phyloP scores from a whole-genome alignment of 352 stramenopile species.

The Globisporangium uncinulatum region DNA sequence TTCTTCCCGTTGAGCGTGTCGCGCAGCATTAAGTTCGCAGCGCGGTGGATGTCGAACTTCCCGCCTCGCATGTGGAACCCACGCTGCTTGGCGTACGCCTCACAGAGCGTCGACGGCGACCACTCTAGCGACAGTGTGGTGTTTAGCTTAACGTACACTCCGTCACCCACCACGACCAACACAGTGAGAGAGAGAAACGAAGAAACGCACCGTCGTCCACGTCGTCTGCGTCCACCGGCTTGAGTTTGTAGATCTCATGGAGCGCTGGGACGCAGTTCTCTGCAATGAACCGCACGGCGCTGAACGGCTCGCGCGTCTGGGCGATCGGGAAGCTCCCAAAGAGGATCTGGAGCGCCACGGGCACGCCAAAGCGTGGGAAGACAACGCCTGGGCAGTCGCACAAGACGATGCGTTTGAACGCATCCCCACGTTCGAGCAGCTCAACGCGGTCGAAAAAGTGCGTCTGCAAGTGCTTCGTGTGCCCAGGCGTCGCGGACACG shows the following conservation, averaged over 20 bases:
- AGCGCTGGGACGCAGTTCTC: conserved; percentile 74
- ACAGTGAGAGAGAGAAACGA: background rate
- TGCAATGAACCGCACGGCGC: conserved; percentile 76
- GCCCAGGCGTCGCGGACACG: conserved; percentile 68
- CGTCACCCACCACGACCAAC: background rate
- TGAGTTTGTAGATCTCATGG: conserved; percentile 78
- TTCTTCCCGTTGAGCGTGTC: conserved; percentile 82
- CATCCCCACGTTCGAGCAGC: conserved; percentile 31
- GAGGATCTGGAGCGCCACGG: conserved; percentile 64
- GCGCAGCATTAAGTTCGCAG: conserved; percentile 63
- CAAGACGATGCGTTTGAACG: conserved; percentile 47
- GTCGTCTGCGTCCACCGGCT: conserved; percentile 63
- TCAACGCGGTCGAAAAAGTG: conserved; percentile 64
- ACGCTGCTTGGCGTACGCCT: conserved; percentile 66
- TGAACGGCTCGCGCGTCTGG: conserved; percentile 84
- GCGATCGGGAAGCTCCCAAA: conserved; percentile 83
- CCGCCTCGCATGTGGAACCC: conserved; percentile 73
- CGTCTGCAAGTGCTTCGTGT: conserved; percentile 82
- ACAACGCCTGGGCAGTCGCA: conserved; percentile 81
- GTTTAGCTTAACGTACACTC: background rate
- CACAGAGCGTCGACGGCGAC: conserved; percentile 72
- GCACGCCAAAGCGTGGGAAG: conserved; percentile 69
- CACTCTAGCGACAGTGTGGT: conserved; percentile 27
- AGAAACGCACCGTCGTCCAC: conserved; percentile 32
- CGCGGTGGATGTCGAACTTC: conserved; percentile 69